Conservation (phyloP, 768 basidiomycete species). For the Leccinum boreale region DNA sequence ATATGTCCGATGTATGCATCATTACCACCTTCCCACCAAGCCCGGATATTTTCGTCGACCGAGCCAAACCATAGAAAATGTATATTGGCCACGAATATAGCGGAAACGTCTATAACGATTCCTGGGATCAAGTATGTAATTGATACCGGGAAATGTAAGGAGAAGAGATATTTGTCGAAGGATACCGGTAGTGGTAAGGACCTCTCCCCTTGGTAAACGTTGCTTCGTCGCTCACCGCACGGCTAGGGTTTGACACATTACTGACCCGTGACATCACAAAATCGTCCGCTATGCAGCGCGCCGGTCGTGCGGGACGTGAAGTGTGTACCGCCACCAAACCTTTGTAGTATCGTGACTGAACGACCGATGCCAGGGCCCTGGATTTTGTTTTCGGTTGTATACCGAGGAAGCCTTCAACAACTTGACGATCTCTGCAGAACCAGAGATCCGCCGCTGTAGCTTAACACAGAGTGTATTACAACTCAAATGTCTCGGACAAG, state of each 20-base stretch:
- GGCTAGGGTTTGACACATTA: slow-evolving; percentile 81
- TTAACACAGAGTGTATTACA: slow-evolving; percentile 82
- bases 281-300: slow-evolving; percentile 89
- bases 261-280: slow-evolving; percentile 80
- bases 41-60: slow-evolving; percentile 69
- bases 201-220: neutral
- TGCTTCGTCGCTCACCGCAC: neutral
- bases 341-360: neutral
- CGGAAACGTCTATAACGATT: slow-evolving; percentile 97
- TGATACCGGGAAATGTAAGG: slow-evolving; percentile 94
- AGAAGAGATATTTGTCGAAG: slow-evolving; percentile 79
- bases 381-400: slow-evolving; percentile 90
- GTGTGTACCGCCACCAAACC: slow-evolving; percentile 31
- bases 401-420: slow-evolving; percentile 74
- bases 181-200: slow-evolving; percentile 62
- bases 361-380: slow-evolving; percentile 52
- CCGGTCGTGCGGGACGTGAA: slow-evolving; percentile 95
- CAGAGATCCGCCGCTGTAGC: slow-evolving; percentile 89
- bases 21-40: slow-evolving; percentile 73
- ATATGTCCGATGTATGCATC: slow-evolving; percentile 85
- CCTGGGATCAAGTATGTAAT: slow-evolving; percentile 95
- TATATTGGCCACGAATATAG: slow-evolving; percentile 96
- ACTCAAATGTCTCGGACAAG: slow-evolving; percentile 78
- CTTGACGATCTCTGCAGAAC: slow-evolving; percentile 67
- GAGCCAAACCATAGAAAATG: slow-evolving; percentile 77